Base-by-base conservation (phyloP, 2,329 filamentous ascomycete genomes). In the Trichophyton schoenleinii region DNA sequence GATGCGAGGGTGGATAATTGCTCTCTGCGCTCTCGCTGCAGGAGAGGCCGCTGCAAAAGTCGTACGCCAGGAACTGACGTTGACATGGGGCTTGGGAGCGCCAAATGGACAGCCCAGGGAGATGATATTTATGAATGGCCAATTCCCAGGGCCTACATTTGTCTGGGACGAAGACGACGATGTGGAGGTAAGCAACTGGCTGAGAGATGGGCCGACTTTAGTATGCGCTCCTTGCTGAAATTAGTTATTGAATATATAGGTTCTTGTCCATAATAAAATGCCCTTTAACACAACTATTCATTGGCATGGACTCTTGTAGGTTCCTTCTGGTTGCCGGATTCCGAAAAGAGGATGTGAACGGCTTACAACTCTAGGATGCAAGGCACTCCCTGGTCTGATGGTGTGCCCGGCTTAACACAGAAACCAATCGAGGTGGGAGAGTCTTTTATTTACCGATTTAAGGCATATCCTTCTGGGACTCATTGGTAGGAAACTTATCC, bases 401-500 rank as follows among this genome's bases (percentile, higher is more conserved):
- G 67, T n/a, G 64, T 67, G 5, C 61, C 63, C 11, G 64, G 58
- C 28, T 58, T 67, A 2, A 46, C 64, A 0, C 66, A 68, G 44
- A 65, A 65, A 48, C 64, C 65, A 3, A 68, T 68, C 31, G 61
- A 62, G 3, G 65, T 65, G 41, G 67, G 67, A 9, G 38, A 49
- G 22, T 64, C 62, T 48, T 62, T 68, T 36, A 65, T 69, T 1
- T 77, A 77, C 65, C 66, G 64, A 59, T 68, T 73, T 64, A 69
- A 66, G 13, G 75, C 74, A 1, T 70, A 72, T 52, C 66, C 70
- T 6, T 71, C 72, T 59, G 75, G 74, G 1, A 69, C 63, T 63
- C 70, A 70, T 44, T 72, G 70, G 68, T 76, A 71, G 13, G 41
- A 18, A 7, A 7, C 4, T 44, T 18, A 20, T 44, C 41, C 8